Evolutionary conservation across 352 stramenopile species (phyloP).

Genomic region (Globisporangium paroecandrum): DNA sequence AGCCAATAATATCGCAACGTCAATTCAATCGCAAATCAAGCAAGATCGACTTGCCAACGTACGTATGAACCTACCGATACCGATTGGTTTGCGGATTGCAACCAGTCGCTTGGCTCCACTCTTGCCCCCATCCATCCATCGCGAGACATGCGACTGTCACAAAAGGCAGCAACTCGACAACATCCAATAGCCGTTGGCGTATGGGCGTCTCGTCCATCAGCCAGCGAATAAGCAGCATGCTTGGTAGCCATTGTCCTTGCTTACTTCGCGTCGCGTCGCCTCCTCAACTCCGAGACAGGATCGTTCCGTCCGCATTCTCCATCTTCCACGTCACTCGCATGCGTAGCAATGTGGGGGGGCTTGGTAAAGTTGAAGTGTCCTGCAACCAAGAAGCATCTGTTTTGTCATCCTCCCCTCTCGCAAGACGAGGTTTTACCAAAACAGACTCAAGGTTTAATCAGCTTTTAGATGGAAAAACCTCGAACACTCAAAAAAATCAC

Average conservation of each 20-base stretch:
- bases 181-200: not conserved
- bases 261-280: no score
- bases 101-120: not conserved
- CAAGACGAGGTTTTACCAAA: slow-evolving; percentile 1
- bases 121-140: not conserved
- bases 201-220: not conserved
- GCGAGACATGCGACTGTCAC: not conserved
- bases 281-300: not conserved
- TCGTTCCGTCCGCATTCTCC: not conserved
- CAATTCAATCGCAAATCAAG: slow-evolving; percentile 1
- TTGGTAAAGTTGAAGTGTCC: slow-evolving; percentile 2
- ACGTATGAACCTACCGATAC: not conserved
- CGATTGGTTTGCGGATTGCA: not conserved
- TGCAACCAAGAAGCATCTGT: not conserved
- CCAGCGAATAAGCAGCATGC: not conserved
- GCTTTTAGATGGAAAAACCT: not conserved
- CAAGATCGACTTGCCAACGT: not conserved
- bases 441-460: slow-evolving; percentile 6
- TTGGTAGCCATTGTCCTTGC: not conserved
- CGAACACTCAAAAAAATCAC: not conserved
- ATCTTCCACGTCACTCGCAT: not conserved
- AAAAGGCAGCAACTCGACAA: not conserved
- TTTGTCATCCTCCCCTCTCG: slow-evolving; percentile 1
- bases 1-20: not conserved
- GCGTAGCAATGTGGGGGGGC: not conserved